Base-by-base conservation (phyloP, 2,329 filamentous ascomycete genomes). In the Calonectria hawksworthii region DNA sequence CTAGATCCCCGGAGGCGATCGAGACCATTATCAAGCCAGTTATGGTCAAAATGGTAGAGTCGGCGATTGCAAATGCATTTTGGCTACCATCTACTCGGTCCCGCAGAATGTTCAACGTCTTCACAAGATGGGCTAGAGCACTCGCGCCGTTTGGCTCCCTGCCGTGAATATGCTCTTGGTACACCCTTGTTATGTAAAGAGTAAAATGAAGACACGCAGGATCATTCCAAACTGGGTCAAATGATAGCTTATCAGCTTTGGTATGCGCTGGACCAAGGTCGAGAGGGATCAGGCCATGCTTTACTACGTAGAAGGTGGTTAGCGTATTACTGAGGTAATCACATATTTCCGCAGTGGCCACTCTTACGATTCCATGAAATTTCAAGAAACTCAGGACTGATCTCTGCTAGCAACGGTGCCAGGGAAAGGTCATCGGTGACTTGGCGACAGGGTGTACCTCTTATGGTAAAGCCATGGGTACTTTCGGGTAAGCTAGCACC, bases 161-260 rank as follows among this genome's bases (percentile, higher is more conserved):
- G 6, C 52, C 26, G 6, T 26, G 47, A 1, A 61, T 9, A 18
- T 61, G 51, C 14, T 72, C 69, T 16, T 38, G n/a, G 34, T 47
- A 59, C 3, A 61, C 65, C 10, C 36, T 61, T 65, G 61, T 66
- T n/a, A 61, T 50, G 41, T 69, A 72, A 13, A 76, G 30, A 11
- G 73, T 51, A n/a, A 70, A 72, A 38, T 72, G 50, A n/a, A 72
- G 23, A 30, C 70, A 72, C 2, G 66, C 71, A 1, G 54, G 23
- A n/a, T 76, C 74, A 23, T 65, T 64, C 52, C 67, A 69, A n/a
- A 66, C 10, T 1, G 63, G 63, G 26, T 72, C 65, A n/a, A 72
- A 68, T 26, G 41, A 61, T 34, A 11, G 38, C 10, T 14, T 59
- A 5, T 65, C 30, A 18, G 52, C 1, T 7, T 34, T 38, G 4